Evolutionary conservation across 306 rosid genomes (phyloP), one percentile per base, ranked within the genome.

Genomic region (Glycine soja): DNA sequence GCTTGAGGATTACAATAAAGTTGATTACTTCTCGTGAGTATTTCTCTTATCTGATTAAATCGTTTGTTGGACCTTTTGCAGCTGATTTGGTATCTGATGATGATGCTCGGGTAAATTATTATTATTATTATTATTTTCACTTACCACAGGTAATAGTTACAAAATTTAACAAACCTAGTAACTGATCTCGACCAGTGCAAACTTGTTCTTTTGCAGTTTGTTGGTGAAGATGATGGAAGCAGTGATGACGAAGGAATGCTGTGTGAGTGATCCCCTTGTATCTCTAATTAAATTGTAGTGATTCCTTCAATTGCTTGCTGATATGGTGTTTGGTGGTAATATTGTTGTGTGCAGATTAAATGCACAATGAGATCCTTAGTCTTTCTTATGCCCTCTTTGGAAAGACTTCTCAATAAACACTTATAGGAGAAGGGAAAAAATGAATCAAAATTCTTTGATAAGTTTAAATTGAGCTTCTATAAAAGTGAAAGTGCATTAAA

Each of bases 181-280:
- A 64, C 75, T 74, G 67, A 84, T 77, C 74, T 70, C 54, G 70
- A 78, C 45, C 40, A 50, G 8, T 75, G 62, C 72, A 61, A 61
- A 56, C 74, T 70, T 86, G 47, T 36, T 78, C 63, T 80, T 83
- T 54, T 76, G 79, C 84, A 94, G 98, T 34, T 86, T 71, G 87
- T 53, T 15, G 90, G 82, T 61, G 88, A 88, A 79, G 97, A 92
- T 47, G 96, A 83, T 40, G 97, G 77, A 82, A 90, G 94, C 85
- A 88, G 93, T 34, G 96, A 90, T 61, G 98, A 94, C 2, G 98
- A 91, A 48, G 97, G 97, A 85, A 92, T 94, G 98, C 84, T 92
- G 46, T 94, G 98, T 94, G 72, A 92, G 98, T 91, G 54, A 83
- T 50, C 77, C 72, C 72, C 76, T 61, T 63, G 34, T 66, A 36